Base-by-base conservation (phyloP, 306 rosid genomes). In the Dryas octopetala region DNA sequence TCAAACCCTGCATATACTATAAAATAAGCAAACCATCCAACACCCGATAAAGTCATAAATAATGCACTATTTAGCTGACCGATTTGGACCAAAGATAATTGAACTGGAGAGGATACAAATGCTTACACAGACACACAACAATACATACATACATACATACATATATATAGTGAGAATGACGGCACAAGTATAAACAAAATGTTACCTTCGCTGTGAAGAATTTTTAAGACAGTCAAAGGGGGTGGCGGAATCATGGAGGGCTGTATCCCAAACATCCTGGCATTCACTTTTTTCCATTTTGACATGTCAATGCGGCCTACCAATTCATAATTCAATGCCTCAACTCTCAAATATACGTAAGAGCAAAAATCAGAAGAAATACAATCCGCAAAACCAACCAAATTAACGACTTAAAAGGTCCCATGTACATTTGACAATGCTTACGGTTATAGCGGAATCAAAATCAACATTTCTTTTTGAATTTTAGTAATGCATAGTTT, bases 1-100 rank as follows among this genome's bases (percentile, higher is more conserved):
- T 95, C 90, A 85, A 79, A 92, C 60, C 99, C 97, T 92, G 91
- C 69, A 83, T 45, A 40, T 50, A 48, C 48, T 43, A 78, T 14
- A 78, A 53, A 15, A 55, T 48, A 69, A n/a, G 26, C 63, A 79
- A 59, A 71, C 46, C 70, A 49, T 63, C 26, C 71, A 75, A 69
- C 38, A 66, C 58, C 83, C 32, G 23, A 46, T 19, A 4, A 62
- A 32, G 47, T 59, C 63, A 62, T 15, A 32, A 38, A 38, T 38
- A 14, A 62, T 9, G 38, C 38, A 32, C 46, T 3, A 17, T 14
- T 62, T 62, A 38, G 15, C 45, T 38, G 66, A 59, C 38, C 14
- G 12, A 6, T 62, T 14, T 59, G 63, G 43, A 59, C 46, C 23
- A 4, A 38, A 32, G 38, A 32, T 62, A 13, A 15, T 6, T 62